phyloP scores from a whole-genome alignment of 495 filamentous ascomycete genomes.

The Neurospora sublineolata region DNA sequence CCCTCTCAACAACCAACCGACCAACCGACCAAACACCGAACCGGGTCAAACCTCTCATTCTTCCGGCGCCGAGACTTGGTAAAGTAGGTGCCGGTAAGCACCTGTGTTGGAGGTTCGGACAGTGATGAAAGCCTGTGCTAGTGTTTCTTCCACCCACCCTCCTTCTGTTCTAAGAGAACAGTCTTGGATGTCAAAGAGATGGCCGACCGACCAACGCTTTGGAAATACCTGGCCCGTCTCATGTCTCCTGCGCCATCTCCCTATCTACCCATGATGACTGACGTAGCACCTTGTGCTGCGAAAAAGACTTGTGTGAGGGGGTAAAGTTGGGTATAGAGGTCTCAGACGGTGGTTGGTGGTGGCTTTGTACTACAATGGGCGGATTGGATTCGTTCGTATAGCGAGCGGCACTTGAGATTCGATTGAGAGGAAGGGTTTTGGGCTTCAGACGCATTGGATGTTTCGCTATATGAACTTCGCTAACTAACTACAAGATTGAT shows the following conservation, averaged over 20 bases:
- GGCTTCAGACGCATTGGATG: background rate
- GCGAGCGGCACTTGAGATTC: background rate
- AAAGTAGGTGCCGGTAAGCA: background rate
- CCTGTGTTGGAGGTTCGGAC: background rate
- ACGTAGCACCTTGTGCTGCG: background rate
- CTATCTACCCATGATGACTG: background rate
- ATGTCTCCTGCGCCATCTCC: background rate
- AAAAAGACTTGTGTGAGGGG: background rate
- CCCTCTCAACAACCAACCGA: background rate
- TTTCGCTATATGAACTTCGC: background rate
- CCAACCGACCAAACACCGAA: background rate
- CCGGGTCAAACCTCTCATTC: background rate
- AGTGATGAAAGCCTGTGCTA: background rate
- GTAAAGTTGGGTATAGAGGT: background rate
- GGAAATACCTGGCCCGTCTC: background rate
- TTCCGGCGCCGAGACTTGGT: background rate
- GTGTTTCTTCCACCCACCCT: background rate
- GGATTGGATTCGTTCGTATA: background rate
- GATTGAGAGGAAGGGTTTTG: background rate
- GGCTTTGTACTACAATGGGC: background rate
- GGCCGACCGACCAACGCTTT: background rate
- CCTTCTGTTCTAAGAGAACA: background rate
- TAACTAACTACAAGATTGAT: background rate
- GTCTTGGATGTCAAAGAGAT: background rate
- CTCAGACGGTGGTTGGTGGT: background rate